A percentile compares a stretch with the other conserved stretches of the same genome.
These are phyloP conservation scores for Yamadazyma buinensis DNA, from an alignment of 1,139 yeast species.

Conservation along the genomic window DNA sequence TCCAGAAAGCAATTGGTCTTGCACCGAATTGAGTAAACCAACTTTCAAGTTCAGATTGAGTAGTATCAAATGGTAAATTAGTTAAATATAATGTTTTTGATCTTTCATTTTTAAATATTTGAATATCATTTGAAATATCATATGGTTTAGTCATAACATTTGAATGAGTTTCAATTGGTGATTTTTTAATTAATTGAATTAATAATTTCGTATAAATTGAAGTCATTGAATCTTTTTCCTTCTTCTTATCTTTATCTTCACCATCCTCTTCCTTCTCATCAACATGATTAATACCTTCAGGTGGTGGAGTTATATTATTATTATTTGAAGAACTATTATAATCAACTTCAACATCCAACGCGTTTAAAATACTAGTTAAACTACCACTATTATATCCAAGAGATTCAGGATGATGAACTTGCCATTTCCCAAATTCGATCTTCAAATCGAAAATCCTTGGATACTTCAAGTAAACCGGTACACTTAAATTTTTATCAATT, in stretches of 20 bases:
- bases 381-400: slow-evolving; percentile 44
- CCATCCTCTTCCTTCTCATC: not conserved
- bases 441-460: slow-evolving; percentile 76
- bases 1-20: slow-evolving; percentile 88
- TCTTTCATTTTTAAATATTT: slow-evolving; percentile 64
- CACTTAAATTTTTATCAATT: slow-evolving; percentile 63
- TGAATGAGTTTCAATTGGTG: slow-evolving; percentile 52
- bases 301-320: slow-evolving; percentile 9
- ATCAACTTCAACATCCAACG: slow-evolving; percentile 51
- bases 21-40: slow-evolving; percentile 91
- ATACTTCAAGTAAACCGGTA: slow-evolving; percentile 74
- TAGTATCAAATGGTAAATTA: slow-evolving; percentile 78
- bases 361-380: slow-evolving; percentile 51
- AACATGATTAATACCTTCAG: slow-evolving; percentile 1
- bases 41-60: slow-evolving; percentile 84
- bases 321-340: slow-evolving; percentile 7
- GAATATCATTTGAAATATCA: slow-evolving; percentile 68
- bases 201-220: slow-evolving; percentile 39
- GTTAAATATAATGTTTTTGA: slow-evolving; percentile 77
- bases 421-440: slow-evolving; percentile 73
- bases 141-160: slow-evolving; percentile 67
- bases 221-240: not conserved
- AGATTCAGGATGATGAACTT: slow-evolving; percentile 56
- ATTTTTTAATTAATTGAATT: slow-evolving; percentile 48
- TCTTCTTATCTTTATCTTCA: not conserved